Percentiles rank a stretch among this genome's conserved stretches.
Conservation (phyloP, 75 land plant genomes). For the Azolla pinnata region DNA sequence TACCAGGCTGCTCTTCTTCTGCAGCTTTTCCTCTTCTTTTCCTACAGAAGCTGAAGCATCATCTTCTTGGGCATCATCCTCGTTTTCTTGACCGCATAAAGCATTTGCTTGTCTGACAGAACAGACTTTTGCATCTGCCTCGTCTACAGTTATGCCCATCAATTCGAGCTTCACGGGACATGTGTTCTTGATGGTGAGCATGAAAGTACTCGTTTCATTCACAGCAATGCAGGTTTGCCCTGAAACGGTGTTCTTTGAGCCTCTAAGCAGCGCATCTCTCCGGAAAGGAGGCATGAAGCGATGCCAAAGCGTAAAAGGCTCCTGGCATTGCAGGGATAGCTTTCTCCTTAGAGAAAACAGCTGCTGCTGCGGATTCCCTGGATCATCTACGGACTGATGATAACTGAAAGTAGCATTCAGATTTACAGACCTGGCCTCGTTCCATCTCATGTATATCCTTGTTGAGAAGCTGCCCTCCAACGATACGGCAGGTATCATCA, state of each 20-base stretch:
- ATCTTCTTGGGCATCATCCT: too few relatives aligned
- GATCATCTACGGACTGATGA: constrained; percentile 15
- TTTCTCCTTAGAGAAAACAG: constrained; percentile 64
- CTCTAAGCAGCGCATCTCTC: constrained; percentile 57
- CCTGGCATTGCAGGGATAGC: constrained; percentile 71
- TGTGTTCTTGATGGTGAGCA: constrained; percentile 51
- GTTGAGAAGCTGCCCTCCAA: constrained; percentile 62
- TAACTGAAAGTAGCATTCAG: constrained; percentile 77
- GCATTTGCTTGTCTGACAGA: constrained; percentile 8
- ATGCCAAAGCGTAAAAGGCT: constrained; percentile 42
- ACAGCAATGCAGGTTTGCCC: constrained; percentile 34
- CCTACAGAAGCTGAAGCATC: too few relatives aligned
- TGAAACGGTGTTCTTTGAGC: constrained; percentile 9
- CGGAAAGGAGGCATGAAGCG: constrained; percentile 66
- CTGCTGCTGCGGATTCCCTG: constrained; percentile 36
- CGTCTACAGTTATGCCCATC: constrained; percentile 39
- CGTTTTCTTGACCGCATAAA: background rate
- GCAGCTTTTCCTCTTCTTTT: too few relatives aligned
- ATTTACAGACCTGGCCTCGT: constrained; percentile 66
- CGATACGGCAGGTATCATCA: constrained; percentile 51
- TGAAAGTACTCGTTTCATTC: constrained; percentile 53
- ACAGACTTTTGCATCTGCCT: constrained; percentile 31
- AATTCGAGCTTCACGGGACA: constrained; percentile 55
- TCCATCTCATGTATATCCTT: constrained; percentile 65
- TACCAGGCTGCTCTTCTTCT: too few relatives aligned